Base-by-base conservation (phyloP, 2,329 filamentous ascomycete species). In the Penicillium sp. region DNA sequence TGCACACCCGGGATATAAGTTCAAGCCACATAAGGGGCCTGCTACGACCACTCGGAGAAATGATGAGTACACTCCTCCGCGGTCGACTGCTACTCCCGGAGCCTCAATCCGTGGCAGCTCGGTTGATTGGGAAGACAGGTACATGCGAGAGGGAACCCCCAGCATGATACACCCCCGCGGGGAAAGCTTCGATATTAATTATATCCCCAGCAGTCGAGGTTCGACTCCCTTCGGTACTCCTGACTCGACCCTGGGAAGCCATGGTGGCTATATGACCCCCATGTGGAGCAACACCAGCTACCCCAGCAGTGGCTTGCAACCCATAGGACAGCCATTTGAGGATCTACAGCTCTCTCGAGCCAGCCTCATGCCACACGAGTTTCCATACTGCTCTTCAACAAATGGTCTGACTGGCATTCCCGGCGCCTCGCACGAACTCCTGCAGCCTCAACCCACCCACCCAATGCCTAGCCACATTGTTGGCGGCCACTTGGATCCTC, bases 1-100 rank as follows among this genome's bases (percentile, higher is more conserved):
- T 56, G 93, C 94, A 2, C 92, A 96, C 68, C 95, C 95, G 0
- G 87, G 87, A 45, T 99, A 98, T 82, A 98, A 96, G 77, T 99
- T 98, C 79, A 90, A 91, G 2, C 94, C 94, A 1, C 89, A 89
- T 70, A 96, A 95, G 78, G 77, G 82, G 16, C 79, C 77, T 25
- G 73, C 75, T 40, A 85, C 83, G 68, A 83, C 58, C 60, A 54
- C 33, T 6, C 55, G 59, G 37, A 62, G 63, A 14, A 26, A 49
- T 8, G 55, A 42, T 4, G 58, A 60, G 30, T 52, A 62, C 3
- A 78, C 8, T 67, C 71, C 56, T 66, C 71, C 56, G 6, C 59
- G 57, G 7, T 46, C 58, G 30, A 54, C 57, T 4, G 14, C 22
- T 2, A 28, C 43, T 5, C 52, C 48, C 16, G 54, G 37, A n/a